A percentile compares a stretch with the other conserved stretches of the same genome.
Evolutionary conservation across 169 alveolate genomes (phyloP).

Genomic region (Theileria annulata): DNA sequence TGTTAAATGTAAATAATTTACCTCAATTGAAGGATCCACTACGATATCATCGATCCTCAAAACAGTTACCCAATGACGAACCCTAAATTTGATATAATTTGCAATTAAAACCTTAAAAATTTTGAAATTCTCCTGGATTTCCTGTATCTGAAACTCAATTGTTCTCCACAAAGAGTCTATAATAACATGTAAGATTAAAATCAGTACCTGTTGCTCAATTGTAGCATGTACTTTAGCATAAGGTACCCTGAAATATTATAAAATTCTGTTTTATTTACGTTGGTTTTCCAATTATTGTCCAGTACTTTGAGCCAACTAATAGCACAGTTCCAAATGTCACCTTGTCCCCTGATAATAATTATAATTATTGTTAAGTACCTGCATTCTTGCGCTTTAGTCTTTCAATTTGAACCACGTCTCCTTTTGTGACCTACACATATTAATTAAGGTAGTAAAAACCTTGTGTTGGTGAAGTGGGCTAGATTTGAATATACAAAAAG

Average conservation of each 20-base stretch:
- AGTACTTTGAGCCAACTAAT: slow-evolving; percentile 80
- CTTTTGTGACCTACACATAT: slow-evolving; percentile 75
- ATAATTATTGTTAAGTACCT: slow-evolving; percentile 60
- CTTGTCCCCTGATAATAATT: slow-evolving; percentile 52
- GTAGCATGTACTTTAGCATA: slow-evolving; percentile 84
- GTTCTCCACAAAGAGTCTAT: slow-evolving; percentile 82
- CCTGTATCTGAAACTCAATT: slow-evolving; percentile 79
- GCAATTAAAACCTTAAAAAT: slow-evolving; percentile 68
- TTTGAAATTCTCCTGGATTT: slow-evolving; percentile 81
- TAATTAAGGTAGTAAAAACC: slow-evolving; percentile 16
- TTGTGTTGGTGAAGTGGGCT: slow-evolving; percentile 73
- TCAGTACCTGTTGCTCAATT: slow-evolving; percentile 78
- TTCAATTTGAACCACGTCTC: slow-evolving; percentile 86
- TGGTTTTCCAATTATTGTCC: slow-evolving; percentile 88
- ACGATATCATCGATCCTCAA: slow-evolving; percentile 79
- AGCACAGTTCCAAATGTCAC: slow-evolving; percentile 84
- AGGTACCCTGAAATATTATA: slow-evolving; percentile 73
- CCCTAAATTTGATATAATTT: slow-evolving; percentile 4
- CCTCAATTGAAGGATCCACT: slow-evolving; percentile 72
- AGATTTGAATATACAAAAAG: slow-evolving; percentile 75
- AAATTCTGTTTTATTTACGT: slow-evolving; percentile 50
- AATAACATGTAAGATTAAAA: neutral
- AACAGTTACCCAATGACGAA: slow-evolving; percentile 84
- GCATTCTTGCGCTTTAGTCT: slow-evolving; percentile 78
- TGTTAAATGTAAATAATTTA: slow-evolving; percentile 8